These are phyloP conservation scores for Noccaea bulbosa DNA, from an alignment of 345 rosid genomes.

Conservation along the genomic window DNA sequence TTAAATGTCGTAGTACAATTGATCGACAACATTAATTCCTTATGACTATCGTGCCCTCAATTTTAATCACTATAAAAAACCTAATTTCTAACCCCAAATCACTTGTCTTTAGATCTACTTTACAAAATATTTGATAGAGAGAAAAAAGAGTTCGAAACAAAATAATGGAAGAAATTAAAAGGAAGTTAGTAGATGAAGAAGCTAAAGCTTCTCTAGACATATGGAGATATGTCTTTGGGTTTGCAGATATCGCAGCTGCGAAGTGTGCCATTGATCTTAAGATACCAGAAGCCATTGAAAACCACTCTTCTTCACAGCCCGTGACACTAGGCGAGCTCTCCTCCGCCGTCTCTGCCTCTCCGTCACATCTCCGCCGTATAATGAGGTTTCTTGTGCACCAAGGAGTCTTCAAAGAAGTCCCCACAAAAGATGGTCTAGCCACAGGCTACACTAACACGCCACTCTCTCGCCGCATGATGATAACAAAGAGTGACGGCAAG, in stretches of 20 bases:
- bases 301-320: slow-evolving; percentile 48
- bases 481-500: slow-evolving; percentile 42
- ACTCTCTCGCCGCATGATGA: slow-evolving; percentile 58
- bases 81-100: slow-evolving; percentile 8
- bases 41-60: not conserved
- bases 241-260: slow-evolving; percentile 57
- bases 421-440: slow-evolving; percentile 32
- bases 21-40: slow-evolving; percentile 6
- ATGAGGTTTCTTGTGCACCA: slow-evolving; percentile 68
- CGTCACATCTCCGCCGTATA: slow-evolving; percentile 57
- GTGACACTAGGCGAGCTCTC: slow-evolving; percentile 59
- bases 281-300: slow-evolving; percentile 64
- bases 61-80: slow-evolving; percentile 14
- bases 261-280: slow-evolving; percentile 84
- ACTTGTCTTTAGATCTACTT: not conserved
- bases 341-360: slow-evolving; percentile 52
- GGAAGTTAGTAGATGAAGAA: slow-evolving; percentile 44
- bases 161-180: slow-evolving; percentile 36
- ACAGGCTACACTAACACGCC: slow-evolving; percentile 55
- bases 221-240: slow-evolving; percentile 63
- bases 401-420: slow-evolving; percentile 50
- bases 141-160: not conserved
- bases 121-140: slow-evolving; percentile 5
- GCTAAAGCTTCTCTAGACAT: slow-evolving; percentile 52
- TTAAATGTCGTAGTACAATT: not conserved